Conservation (phyloP, 331 rosid genomes). For the Dryas integrifolia region DNA sequence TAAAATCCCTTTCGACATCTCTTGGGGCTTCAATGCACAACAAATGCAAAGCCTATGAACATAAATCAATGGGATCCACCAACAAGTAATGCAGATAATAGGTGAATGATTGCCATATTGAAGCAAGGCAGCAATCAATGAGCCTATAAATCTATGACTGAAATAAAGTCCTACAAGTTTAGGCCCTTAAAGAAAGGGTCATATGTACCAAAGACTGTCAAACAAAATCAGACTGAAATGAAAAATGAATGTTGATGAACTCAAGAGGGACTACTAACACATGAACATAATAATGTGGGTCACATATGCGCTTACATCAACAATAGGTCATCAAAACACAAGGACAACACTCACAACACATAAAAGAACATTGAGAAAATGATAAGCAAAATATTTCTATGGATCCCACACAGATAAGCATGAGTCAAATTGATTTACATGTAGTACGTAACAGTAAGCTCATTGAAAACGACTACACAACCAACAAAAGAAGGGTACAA, state of each 20-base stretch:
- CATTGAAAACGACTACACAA: slow-evolving; percentile 49
- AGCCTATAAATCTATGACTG: neutral
- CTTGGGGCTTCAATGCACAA: slow-evolving; percentile 14
- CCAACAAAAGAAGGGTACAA: slow-evolving; percentile 35
- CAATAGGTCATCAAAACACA: neutral
- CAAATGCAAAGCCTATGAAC: neutral
- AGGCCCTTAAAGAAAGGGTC: neutral
- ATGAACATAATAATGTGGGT: slow-evolving; percentile 43
- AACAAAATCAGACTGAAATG: slow-evolving; percentile 18
- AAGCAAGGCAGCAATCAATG: neutral
- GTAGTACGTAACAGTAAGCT: neutral
- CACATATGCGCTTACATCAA: slow-evolving; percentile 26
- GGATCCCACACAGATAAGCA: slow-evolving; percentile 67
- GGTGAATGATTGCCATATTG: neutral
- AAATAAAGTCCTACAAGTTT: slow-evolving; percentile 8
- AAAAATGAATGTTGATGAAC: slow-evolving; percentile 24
- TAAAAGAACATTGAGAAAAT: slow-evolving; percentile 3
- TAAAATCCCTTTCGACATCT: neutral
- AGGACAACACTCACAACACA: neutral
- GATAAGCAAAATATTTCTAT: slow-evolving; percentile 24
- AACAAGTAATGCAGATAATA: neutral
- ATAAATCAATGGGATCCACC: slow-evolving; percentile 21
- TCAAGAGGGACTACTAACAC: slow-evolving; percentile 36
- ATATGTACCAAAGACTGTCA: slow-evolving; percentile 20
- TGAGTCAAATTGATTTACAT: slow-evolving; percentile 5